phyloP scores from a whole-genome alignment of 768 basidiomycete genomes.

The Suillus ampliporus region DNA sequence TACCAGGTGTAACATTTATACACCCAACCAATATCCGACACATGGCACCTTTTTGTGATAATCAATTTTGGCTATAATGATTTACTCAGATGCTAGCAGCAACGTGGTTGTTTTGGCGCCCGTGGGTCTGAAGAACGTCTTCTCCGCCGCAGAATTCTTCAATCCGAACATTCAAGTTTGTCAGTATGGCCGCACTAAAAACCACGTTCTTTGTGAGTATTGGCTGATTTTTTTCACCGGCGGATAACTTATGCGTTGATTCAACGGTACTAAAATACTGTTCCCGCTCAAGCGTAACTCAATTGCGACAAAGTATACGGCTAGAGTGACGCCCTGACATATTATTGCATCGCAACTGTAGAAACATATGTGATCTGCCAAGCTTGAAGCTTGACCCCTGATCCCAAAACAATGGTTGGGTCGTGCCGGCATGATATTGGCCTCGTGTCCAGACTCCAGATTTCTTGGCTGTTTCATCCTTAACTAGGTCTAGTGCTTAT shows the following conservation, averaged over 20 bases:
- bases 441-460: background rate
- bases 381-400: background rate
- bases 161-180: background rate
- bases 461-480: background rate
- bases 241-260: too few relatives aligned
- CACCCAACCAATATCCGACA: background rate
- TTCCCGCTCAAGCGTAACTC: background rate
- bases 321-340: background rate
- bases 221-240: background rate
- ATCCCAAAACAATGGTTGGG: background rate
- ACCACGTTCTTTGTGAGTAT: background rate
- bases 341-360: background rate
- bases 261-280: background rate
- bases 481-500: background rate
- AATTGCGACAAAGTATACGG: background rate
- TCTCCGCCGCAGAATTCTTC: background rate
- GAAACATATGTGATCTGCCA: background rate
- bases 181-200: background rate
- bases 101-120: background rate
- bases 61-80: background rate
- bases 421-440: background rate
- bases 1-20: background rate
- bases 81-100: conserved; percentile 2
- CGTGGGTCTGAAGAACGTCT: background rate
- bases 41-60: background rate